These are phyloP conservation scores for Globisporangium paddicum DNA, from an alignment of 352 stramenopile species.

Conservation along the genomic window DNA sequence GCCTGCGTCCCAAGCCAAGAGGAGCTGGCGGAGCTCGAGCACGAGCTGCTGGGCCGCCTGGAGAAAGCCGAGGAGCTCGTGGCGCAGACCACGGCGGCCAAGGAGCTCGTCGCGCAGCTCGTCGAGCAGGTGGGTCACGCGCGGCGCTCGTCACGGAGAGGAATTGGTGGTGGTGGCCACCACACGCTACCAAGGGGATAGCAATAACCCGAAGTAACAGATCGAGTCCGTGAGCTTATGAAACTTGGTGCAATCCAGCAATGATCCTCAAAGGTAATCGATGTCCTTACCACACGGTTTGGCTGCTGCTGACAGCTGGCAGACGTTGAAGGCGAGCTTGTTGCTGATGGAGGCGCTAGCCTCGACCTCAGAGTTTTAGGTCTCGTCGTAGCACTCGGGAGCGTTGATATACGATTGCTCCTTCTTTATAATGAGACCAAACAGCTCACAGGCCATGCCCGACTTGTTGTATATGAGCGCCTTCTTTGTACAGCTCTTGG, in stretches of 20 bases:
- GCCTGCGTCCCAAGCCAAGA: not conserved
- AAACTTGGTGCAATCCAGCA: no score
- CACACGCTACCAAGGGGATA: not conserved
- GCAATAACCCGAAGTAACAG: no score
- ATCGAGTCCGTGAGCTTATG: no score
- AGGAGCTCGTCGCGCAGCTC: conserved; percentile 23
- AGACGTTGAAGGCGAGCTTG: conserved; percentile 95
- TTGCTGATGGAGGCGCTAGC: conserved; percentile 89
- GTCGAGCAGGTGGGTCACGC: conserved; percentile 12
- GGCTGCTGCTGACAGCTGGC: no score
- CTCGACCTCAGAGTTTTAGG: conserved; percentile 76
- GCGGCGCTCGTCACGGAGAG: not conserved
- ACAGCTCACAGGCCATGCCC: conserved; percentile 89
- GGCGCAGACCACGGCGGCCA: conserved; percentile 20
- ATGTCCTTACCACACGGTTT: no score
- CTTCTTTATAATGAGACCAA: conserved; percentile 94
- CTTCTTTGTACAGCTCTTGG: conserved; percentile 91
- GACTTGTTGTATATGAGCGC: conserved; percentile 92
- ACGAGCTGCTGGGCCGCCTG: conserved; percentile 14
- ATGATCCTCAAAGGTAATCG: no score
- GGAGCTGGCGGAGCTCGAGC: conserved; percentile 17
- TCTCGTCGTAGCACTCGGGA: conserved; percentile 91
- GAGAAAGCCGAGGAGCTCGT: conserved; percentile 22
- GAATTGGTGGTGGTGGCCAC: not conserved
- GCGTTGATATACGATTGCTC: conserved; percentile 91